Evolutionary conservation across 2,329 filamentous ascomycete species (phyloP), one percentile per base, ranked within the genome.

Genomic region (Magnaporthiopsis rhizophila): DNA sequence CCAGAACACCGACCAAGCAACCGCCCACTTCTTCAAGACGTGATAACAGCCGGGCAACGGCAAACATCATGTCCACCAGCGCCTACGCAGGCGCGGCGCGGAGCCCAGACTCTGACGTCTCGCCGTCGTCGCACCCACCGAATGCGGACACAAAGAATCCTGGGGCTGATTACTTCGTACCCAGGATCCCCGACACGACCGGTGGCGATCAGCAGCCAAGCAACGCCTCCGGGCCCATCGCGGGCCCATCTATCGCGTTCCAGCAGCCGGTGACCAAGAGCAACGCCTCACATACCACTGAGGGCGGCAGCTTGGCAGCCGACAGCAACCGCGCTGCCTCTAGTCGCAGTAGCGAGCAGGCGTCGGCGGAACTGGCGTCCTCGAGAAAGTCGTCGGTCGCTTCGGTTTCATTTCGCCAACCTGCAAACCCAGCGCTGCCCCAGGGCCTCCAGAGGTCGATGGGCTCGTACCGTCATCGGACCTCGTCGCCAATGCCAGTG

Each of bases 341-440:
- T 7, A 62, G 61, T 50, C 50, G 32, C 61, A 62, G 45, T 45
- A 62, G 50, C 30, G 45, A 32, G 28, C 61, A 28, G 26, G 15
- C 38, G 24, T 26, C 13, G 28, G 61, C 61, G 28, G 61, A 30
- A 38, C 61, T 70, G 15, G 67, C 74, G 36, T 38, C 36, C 62
- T 76, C 75, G 59, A 75, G 79, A 62, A 82, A 81, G 67, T 76
- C 76, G 15, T 84, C 82, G 1, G 71, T 77, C 38, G 78, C 79
- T 36, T 83, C 79, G 18, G 76, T 84, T 63, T 76, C 76, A 11
- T 83, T 83, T 68, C 78, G 76, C 3, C 71, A 73, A n/a, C 76
- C 76, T 34, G 71, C 70, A 0, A 77, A 82, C 66, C 79, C 78
- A 4, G 73, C 74, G 26, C 72, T 84, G 24, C 81, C 81, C 4